Evolutionary conservation across 2,329 filamentous ascomycete genomes (phyloP).

Genomic region (Talaromyces sp.): DNA sequence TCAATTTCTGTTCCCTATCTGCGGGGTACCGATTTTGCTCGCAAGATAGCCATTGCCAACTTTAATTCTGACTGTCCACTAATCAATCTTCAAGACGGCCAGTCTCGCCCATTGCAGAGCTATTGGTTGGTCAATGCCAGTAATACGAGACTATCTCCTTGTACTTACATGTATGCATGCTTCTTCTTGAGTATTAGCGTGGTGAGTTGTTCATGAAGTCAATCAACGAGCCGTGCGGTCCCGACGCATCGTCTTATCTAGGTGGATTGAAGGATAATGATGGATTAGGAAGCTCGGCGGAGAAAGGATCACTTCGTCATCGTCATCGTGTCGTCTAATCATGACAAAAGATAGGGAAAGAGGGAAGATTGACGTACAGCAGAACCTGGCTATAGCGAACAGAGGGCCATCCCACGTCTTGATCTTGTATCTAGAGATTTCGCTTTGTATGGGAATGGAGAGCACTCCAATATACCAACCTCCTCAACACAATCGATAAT

Average conservation of each 20-base stretch:
- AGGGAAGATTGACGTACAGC: not conserved
- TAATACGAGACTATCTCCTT: not conserved
- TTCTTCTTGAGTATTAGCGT: constrained; percentile 1
- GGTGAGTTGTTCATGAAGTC: constrained; percentile 4
- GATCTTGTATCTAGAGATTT: too few relatives aligned
- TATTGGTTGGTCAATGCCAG: not conserved
- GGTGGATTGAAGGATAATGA: not conserved
- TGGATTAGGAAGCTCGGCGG: constrained; percentile 3
- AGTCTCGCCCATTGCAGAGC: not conserved
- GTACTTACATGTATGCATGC: not conserved
- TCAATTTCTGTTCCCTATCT: not conserved
- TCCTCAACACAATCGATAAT: too few relatives aligned
- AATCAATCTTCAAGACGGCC: not conserved
- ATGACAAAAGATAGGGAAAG: too few relatives aligned
- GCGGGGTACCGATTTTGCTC: not conserved
- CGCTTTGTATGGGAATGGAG: too few relatives aligned
- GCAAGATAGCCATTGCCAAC: not conserved
- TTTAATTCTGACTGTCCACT: not conserved
- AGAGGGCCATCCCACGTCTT: too few relatives aligned
- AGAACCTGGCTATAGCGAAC: too few relatives aligned
- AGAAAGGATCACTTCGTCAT: not conserved
- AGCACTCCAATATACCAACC: too few relatives aligned
- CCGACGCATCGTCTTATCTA: constrained; percentile 7
- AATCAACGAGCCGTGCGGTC: not conserved
- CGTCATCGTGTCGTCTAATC: not conserved